Percentiles rank a stretch among this genome's conserved stretches.
phyloP scores from a whole-genome alignment of 805 yeast genomes.

The Wickerhamiella siamensis region DNA sequence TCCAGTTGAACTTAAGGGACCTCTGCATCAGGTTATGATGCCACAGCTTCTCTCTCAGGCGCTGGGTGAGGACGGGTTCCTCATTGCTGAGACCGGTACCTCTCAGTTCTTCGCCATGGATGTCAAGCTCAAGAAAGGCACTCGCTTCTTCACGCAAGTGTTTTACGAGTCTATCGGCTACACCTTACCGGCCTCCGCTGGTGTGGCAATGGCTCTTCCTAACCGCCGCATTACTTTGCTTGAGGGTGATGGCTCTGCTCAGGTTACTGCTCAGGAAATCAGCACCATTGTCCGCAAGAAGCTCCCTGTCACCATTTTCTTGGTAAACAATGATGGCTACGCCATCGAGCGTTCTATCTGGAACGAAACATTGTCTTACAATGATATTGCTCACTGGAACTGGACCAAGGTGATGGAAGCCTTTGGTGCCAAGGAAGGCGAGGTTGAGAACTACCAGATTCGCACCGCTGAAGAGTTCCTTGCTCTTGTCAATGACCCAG shows the following conservation, averaged over 20 bases:
- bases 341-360: slow-evolving; percentile 77
- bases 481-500: slow-evolving; percentile 26
- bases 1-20: slow-evolving; percentile 24
- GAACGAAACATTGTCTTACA: slow-evolving; percentile 64
- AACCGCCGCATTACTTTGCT: slow-evolving; percentile 49
- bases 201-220: slow-evolving; percentile 51
- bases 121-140: slow-evolving; percentile 41
- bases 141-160: slow-evolving; percentile 41
- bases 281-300: slow-evolving; percentile 46
- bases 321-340: slow-evolving; percentile 78
- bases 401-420: slow-evolving; percentile 57
- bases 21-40: slow-evolving; percentile 26
- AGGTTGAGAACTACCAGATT: slow-evolving; percentile 25
- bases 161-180: slow-evolving; percentile 80
- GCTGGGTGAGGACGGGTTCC: slow-evolving; percentile 47
- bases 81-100: slow-evolving; percentile 76
- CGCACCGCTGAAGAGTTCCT: slow-evolving; percentile 29
- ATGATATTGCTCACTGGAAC: slow-evolving; percentile 72
- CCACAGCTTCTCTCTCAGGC: slow-evolving; percentile 30
- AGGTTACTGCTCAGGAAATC: slow-evolving; percentile 82
- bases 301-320: slow-evolving; percentile 52
- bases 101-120: slow-evolving; percentile 67
- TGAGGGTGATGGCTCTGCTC: slow-evolving; percentile 92
- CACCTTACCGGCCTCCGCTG: slow-evolving; percentile 76
- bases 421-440: slow-evolving; percentile 29